phyloP scores from a whole-genome alignment of 1,284 basidiomycete species.

The Austropuccinia psidii region DNA sequence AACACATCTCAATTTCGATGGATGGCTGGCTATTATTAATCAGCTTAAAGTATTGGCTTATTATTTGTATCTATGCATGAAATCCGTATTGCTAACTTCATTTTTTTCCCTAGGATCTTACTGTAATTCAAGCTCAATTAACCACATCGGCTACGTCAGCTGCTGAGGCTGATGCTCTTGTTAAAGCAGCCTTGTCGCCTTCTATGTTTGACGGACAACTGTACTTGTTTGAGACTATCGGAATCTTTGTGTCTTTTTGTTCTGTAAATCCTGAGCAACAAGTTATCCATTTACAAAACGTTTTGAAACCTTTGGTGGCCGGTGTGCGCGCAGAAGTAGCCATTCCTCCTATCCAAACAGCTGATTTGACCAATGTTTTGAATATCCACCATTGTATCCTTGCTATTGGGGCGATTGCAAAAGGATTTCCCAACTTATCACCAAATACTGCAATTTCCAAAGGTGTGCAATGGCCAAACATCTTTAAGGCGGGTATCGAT shows the following conservation, averaged over 20 bases:
- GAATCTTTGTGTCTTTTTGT: slow-evolving; percentile 62
- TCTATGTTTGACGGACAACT: slow-evolving; percentile 81
- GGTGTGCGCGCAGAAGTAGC: slow-evolving; percentile 66
- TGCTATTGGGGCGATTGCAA: slow-evolving; percentile 87
- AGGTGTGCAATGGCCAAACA: slow-evolving; percentile 64
- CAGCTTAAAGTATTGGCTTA: slow-evolving; percentile 52
- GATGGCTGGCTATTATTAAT: slow-evolving; percentile 27
- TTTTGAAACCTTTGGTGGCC: slow-evolving; percentile 72
- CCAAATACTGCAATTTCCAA: slow-evolving; percentile 62
- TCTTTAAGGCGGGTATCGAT: slow-evolving; percentile 81
- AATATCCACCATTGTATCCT: slow-evolving; percentile 92
- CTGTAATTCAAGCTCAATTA: slow-evolving; percentile 51
- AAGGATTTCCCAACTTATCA: slow-evolving; percentile 71
- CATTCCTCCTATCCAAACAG: slow-evolving; percentile 53
- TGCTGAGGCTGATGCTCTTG: slow-evolving; percentile 51
- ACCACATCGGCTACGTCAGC: slow-evolving; percentile 45
- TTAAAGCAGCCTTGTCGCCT: slow-evolving; percentile 69
- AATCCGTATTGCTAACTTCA: background rate
- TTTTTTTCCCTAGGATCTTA: slow-evolving; percentile 48
- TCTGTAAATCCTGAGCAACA: slow-evolving; percentile 36
- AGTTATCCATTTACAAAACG: slow-evolving; percentile 50
- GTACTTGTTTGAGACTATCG: slow-evolving; percentile 88
- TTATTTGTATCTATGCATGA: background rate
- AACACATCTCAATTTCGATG: slow-evolving; percentile 52
- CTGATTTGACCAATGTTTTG: slow-evolving; percentile 66